Base-by-base conservation (phyloP, 805 yeast species). In the Teunomyces pallodes region DNA sequence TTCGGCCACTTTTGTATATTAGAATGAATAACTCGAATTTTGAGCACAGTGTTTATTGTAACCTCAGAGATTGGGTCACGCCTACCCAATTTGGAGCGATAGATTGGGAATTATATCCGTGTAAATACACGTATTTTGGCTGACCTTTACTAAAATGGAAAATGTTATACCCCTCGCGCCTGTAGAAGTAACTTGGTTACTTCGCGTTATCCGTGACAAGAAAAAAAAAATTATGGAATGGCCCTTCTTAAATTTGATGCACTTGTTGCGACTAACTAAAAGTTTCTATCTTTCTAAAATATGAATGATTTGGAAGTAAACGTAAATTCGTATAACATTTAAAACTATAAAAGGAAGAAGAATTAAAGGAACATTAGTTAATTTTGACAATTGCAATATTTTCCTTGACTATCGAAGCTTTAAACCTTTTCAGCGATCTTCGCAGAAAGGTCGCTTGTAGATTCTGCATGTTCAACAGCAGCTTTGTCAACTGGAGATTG, bases 1-100 rank as follows among this genome's bases (percentile, higher is more conserved):
- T 40, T 13, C 26, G 28, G 43, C 40, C 42, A 27, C 33, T 39
- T 36, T 38, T 50, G 54, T 50, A 50, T 50, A 50, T 50, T 50
- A 50, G 53, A 50, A 46, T 38, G 41, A 38, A 38, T 38, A 38
- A 20, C 41, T 38, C 27, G 41, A 38, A 38, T 13, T 38, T 36
- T 38, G 35, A 32, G 9, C 4, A 8, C 8, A 9, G 7, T 32
- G 14, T 14, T 16, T 32, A 8, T 32, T 9, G 14, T 32, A 13
- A 8, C 10, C 13, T 13, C 17, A 13, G 24, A 20, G 5, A 20
- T 20, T 6, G 24, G 24, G 24, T 20, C 24, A 20, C 24, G 24
- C 24, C 24, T 32, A 10, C 7, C 16, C 17, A 4, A 1, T 12
- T 7, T 14, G 17, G 24, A 4, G 24, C 24, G 13, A 6, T 13